Evolutionary conservation across 2,329 filamentous ascomycete genomes (phyloP).

Genomic region (Didymella keratinophila): DNA sequence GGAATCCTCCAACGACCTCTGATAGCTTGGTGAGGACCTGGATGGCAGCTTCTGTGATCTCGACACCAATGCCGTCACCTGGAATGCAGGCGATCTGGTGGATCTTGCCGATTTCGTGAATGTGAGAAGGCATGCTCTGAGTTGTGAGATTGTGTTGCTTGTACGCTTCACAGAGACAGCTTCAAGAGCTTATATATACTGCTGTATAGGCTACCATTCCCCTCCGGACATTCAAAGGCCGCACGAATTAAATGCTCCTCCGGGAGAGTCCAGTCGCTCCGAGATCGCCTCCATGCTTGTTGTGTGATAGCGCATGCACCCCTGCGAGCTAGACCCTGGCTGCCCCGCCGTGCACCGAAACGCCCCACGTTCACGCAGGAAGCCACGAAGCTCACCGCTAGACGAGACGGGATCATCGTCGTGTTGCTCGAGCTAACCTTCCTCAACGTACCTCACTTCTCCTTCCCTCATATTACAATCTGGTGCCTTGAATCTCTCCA

Average conservation of each 20-base stretch:
- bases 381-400: conserved; percentile 26
- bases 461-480: neutral
- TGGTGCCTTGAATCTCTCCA: neutral
- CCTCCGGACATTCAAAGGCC: conserved; percentile 22
- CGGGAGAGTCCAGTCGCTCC: conserved; percentile 7
- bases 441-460: conserved; percentile 2
- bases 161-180: neutral
- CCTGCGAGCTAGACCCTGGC: conserved; percentile 20
- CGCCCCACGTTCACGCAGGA: conserved; percentile 22
- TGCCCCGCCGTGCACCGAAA: conserved; percentile 23
- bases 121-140: conserved; percentile 36
- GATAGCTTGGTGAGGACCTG: conserved; percentile 53
- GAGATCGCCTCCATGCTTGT: conserved; percentile 14
- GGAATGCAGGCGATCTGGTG: conserved; percentile 45
- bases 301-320: conserved; percentile 8
- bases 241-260: conserved; percentile 15
- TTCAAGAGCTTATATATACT: conserved; percentile 15
- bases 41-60: conserved; percentile 41
- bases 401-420: conserved; percentile 21
- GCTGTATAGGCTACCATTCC: conserved; percentile 6
- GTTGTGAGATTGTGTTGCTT: neutral
- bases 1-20: conserved; percentile 54
- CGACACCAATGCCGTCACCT: conserved; percentile 45
- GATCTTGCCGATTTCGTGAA: conserved; percentile 39
- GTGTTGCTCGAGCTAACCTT: conserved; percentile 12